Conservation (phyloP, 1,284 basidiomycete genomes). For the Malassezia japonica region DNA sequence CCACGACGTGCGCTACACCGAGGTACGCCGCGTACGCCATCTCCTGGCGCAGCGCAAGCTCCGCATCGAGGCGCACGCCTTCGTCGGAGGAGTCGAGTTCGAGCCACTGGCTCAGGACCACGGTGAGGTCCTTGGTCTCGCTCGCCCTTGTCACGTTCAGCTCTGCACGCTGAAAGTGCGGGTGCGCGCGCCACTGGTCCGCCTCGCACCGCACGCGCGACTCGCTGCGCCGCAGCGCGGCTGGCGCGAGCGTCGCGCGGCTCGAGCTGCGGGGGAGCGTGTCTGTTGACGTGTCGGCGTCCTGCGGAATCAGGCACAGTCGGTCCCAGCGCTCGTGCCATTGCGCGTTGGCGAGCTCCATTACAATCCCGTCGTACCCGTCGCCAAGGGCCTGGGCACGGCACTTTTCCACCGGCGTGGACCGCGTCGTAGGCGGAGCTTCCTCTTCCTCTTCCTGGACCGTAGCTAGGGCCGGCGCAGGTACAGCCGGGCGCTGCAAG, state of each 20-base stretch:
- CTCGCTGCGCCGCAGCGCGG: not conserved
- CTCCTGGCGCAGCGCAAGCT: slow-evolving; percentile 88
- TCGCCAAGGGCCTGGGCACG: slow-evolving; percentile 29
- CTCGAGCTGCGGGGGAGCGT: slow-evolving; percentile 29
- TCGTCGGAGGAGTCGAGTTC: slow-evolving; percentile 86
- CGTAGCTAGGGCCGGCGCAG: not conserved
- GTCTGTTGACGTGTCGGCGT: not conserved
- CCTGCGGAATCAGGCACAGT: slow-evolving; percentile 61
- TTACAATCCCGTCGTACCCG: slow-evolving; percentile 57
- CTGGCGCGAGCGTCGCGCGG: slow-evolving; percentile 22
- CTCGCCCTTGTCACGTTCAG: slow-evolving; percentile 78
- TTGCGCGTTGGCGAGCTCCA: slow-evolving; percentile 74
- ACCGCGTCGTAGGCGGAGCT: not conserved
- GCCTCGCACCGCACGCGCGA: slow-evolving; percentile 54
- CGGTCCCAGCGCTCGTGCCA: slow-evolving; percentile 83
- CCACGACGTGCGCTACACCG: slow-evolving; percentile 69
- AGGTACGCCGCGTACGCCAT: slow-evolving; percentile 86
- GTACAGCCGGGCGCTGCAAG: not conserved
- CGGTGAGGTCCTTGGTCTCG: slow-evolving; percentile 69
- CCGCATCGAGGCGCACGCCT: slow-evolving; percentile 89
- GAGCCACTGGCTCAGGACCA: slow-evolving; percentile 81
- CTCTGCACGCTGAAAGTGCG: slow-evolving; percentile 70
- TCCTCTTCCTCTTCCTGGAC: not conserved
- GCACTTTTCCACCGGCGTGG: slow-evolving; percentile 22
- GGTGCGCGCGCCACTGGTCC: slow-evolving; percentile 76